Conservation (phyloP, 169 alveolate genomes). For the Amoebophrya sp. region DNA sequence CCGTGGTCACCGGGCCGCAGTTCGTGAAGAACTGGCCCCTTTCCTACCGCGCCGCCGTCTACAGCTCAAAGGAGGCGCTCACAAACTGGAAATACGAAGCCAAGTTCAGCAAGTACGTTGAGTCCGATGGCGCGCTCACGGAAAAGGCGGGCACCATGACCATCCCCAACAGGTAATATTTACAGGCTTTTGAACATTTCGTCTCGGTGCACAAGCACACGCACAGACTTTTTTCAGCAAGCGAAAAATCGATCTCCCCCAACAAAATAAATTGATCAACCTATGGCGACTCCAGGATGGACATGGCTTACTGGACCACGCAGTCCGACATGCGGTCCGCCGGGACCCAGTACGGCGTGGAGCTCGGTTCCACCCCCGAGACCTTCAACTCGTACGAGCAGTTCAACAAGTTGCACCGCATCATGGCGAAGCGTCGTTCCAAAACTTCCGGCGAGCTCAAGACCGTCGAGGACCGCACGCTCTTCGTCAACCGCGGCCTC, state of each 20-base stretch:
- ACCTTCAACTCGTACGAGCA: not conserved
- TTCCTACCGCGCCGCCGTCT: not conserved
- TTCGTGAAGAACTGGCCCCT: slow-evolving; percentile 3
- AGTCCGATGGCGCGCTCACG: not conserved
- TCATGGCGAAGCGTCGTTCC: not conserved
- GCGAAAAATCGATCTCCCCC: too few species aligned
- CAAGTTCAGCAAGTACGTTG: not conserved
- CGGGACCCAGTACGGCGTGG: not conserved
- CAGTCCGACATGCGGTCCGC: not conserved
- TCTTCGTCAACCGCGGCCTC: not conserved
- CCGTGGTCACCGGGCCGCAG: not conserved
- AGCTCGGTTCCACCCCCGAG: not conserved
- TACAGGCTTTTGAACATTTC: too few species aligned
- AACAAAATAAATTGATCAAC: too few species aligned
- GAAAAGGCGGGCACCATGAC: not conserved
- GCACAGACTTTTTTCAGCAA: too few species aligned
- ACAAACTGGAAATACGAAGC: not conserved
- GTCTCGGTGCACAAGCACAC: too few species aligned
- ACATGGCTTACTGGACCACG: not conserved
- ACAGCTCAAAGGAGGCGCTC: not conserved
- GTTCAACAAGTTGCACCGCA: not conserved
- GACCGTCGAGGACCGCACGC: not conserved
- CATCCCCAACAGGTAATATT: too few species aligned
- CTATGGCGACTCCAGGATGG: too few species aligned
- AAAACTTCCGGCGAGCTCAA: not conserved